Base-by-base conservation (phyloP, 2,329 filamentous ascomycete species). In the Stachybotrys chartarum region DNA sequence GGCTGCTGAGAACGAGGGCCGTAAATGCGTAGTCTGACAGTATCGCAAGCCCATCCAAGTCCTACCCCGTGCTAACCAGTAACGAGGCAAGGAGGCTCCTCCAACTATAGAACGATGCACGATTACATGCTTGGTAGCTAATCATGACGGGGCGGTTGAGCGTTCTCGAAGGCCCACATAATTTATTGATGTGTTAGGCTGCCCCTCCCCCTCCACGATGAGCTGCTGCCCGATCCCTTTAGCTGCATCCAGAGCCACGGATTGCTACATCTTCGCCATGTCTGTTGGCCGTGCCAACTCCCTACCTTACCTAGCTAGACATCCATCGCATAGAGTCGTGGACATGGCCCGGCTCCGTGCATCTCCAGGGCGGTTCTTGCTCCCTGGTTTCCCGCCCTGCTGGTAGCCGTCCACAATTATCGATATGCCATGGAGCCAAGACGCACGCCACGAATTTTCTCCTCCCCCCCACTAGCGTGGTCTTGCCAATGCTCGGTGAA, bases 401-500 rank as follows among this genome's bases (percentile, higher is more conserved):
- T 5, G 14, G 35, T 6, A 10, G 35, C 35, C 35, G 8, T 10
- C 35, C 35, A 42, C 8, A 10, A 14, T 14, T 14, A 42, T 42
- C 24, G 14, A 42, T 42, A 42, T 42, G 35, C 35, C 35, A 42
- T 42, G 35, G 14, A 42, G 35, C 35, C 35, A 42, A 42, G 35
- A 42, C 35, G 8, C 35, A 5, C 35, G 35, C 35, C 35, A 42
- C 35, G 35, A 14, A 42, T 42, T 42, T 39, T 39, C 35, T 39
- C 7, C 35, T n/a, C n/a, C 35, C 35, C 35, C 35, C 35, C 35
- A 39, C 35, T 42, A 42, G 35, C 35, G 35, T 42, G 35, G 8
- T 14, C 14, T 42, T 10, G 8, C 35, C 56, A 44, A 55, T 55
- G 59, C 62, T 68, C 66, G 66, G 66, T 68, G 66, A 68, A 57